Base-by-base conservation (phyloP, 192 early-diverging fungal species). In the Backusella sp. region DNA sequence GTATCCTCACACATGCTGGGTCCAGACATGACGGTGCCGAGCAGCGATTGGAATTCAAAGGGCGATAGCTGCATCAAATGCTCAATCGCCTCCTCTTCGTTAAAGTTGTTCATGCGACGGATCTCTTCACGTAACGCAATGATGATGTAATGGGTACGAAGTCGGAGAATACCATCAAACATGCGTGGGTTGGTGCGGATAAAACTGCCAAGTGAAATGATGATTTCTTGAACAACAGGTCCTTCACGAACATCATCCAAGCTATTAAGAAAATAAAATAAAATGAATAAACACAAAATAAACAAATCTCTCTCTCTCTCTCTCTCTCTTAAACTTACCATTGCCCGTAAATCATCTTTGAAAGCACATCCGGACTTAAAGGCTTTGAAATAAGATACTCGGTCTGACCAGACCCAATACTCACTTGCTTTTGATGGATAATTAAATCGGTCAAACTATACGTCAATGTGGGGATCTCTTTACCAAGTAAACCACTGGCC, bases 61-160 rank as follows among this genome's bases (percentile, higher is more conserved):
- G 95, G 95, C 30, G 91, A 92, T 8, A 94, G 74, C 77, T 93
- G 88, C 92, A 96, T 92, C 68, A 96, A 80, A 23, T 90, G 85
- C 71, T 95, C 94, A 39, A 94, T 82, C 6, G 94, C 95, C 68
- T 92, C 91, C 23, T 91, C 91, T 79, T 95, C 94, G 73, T 92
- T 88, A 74, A 90, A 93, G 17, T 87, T 83, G 59, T 90, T 87
- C 75, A 93, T 83, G 30, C 92, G 85, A 23, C 90, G 89, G 37
- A 96, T 92, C 81, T 96, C 95, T 73, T 96, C 95, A 37, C 95
- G 85, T 78, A 96, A 84, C 11, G 95, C 95, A 85, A 95, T 92
- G 37, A 96, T 90, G 65, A 96, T 87, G 73, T 90, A 92, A 78
- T 95, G 93, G 0, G 91, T 94, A 28, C 95, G 90, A 19, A 96